These are phyloP conservation scores for Arthrobotrys pseudoclavata DNA, from an alignment of 2,329 filamentous ascomycete genomes.

Conservation along the genomic window DNA sequence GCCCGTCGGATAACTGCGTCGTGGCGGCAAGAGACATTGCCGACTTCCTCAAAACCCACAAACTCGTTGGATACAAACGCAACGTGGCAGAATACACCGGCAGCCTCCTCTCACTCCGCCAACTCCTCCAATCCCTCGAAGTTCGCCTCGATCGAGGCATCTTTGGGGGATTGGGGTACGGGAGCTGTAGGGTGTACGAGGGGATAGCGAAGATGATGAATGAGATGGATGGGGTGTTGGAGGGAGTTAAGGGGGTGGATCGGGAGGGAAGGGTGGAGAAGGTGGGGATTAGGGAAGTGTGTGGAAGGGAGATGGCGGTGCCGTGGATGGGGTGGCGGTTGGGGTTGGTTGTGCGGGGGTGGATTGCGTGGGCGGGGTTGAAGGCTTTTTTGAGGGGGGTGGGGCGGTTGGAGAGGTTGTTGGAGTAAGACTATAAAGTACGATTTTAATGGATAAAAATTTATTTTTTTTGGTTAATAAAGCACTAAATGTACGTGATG, in stretches of 20 bases:
- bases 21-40: background rate
- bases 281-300: conserved; percentile 22
- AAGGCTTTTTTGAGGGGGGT: conserved; percentile 9
- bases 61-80: background rate
- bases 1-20: conserved; percentile 36
- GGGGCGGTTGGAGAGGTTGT: background rate
- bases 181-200: conserved; percentile 29
- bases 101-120: conserved; percentile 22
- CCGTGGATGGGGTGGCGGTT: conserved; percentile 27
- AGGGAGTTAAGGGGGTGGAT: conserved; percentile 11
- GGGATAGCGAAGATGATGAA: conserved; percentile 36
- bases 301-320: conserved; percentile 1
- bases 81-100: background rate
- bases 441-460: no score
- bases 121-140: conserved; percentile 30
- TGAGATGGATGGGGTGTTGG: conserved; percentile 25
- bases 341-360: background rate
- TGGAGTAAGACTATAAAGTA: background rate
- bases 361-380: conserved; percentile 21
- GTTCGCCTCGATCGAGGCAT: background rate
- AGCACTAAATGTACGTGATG: no score
- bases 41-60: background rate
- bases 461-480: no score
- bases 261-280: conserved; percentile 22
- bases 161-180: background rate